These are phyloP conservation scores for Geotrichum restrictum DNA, from an alignment of 1,139 yeast species.

Conservation along the genomic window DNA sequence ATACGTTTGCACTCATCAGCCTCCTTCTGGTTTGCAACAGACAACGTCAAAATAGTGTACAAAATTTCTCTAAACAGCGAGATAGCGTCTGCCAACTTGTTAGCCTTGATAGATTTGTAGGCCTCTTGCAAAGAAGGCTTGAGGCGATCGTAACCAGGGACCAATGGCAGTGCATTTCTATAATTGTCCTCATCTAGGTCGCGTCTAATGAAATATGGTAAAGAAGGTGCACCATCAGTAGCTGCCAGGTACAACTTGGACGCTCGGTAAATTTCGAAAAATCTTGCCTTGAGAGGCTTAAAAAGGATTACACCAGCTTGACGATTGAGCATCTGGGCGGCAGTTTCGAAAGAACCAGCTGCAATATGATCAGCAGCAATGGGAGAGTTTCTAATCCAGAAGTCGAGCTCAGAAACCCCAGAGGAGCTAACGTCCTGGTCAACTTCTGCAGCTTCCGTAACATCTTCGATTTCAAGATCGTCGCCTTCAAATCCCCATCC, in stretches of 20 bases:
- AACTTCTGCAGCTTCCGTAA: constrained; percentile 38
- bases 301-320: constrained; percentile 84
- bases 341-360: constrained; percentile 94
- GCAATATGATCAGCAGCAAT: constrained; percentile 92
- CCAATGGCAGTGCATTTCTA: constrained; percentile 53
- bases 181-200: constrained; percentile 42
- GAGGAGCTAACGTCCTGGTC: constrained; percentile 40
- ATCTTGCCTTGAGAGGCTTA: constrained; percentile 79
- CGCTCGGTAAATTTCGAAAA: constrained; percentile 76
- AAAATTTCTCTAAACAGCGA: constrained; percentile 72
- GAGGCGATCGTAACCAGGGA: constrained; percentile 73
- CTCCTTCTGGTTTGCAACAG: constrained; percentile 70
- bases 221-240: constrained; percentile 65
- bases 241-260: constrained; percentile 75
- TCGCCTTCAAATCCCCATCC: constrained; percentile 43
- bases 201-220: constrained; percentile 68
- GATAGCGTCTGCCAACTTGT: constrained; percentile 78
- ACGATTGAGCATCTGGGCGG: constrained; percentile 84
- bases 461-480: constrained; percentile 63
- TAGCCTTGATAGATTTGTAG: constrained; percentile 75
- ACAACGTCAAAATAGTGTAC: constrained; percentile 66
- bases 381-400: constrained; percentile 86
- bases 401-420: constrained; percentile 58
- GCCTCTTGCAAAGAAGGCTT: constrained; percentile 59
- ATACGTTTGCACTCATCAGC: constrained; percentile 72